Percentiles rank a stretch among this genome's conserved stretches.
phyloP scores from a whole-genome alignment of 2,329 filamentous ascomycete genomes.

The Trichophyton mentagrophytes region DNA sequence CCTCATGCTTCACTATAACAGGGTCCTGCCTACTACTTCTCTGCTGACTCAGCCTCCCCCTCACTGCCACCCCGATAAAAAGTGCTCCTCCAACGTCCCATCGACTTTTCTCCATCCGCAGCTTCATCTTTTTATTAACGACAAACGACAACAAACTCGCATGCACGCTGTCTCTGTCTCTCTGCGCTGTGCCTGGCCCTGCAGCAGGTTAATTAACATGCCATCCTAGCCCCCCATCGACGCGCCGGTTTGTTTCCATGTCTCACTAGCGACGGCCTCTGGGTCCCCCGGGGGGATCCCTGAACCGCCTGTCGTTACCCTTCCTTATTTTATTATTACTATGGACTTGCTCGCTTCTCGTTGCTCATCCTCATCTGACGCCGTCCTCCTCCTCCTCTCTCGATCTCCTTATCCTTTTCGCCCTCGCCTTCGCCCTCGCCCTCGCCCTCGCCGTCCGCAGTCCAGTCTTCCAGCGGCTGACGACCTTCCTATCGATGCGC shows the following conservation, averaged over 20 bases:
- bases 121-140: background rate
- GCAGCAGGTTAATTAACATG: background rate
- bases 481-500: too few relatives aligned
- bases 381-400: background rate
- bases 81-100: background rate
- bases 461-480: too few relatives aligned
- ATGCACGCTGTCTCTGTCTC: too few relatives aligned
- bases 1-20: background rate
- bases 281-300: background rate
- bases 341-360: background rate
- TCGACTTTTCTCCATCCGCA: background rate
- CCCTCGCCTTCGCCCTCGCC: too few relatives aligned
- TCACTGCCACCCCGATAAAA: background rate
- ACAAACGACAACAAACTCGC: too few relatives aligned
- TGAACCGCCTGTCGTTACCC: background rate
- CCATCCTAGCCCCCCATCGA: background rate
- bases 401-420: too few relatives aligned
- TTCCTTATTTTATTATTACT: background rate
- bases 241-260: background rate
- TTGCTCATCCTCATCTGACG: background rate
- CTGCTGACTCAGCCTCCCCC: background rate
- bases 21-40: background rate
- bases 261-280: background rate
- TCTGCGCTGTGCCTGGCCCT: background rate
- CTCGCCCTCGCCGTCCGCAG: too few relatives aligned